A percentile compares a stretch with the other conserved stretches of the same genome.
Conservation (phyloP, 768 basidiomycete genomes). For the Serendipita sp. region DNA sequence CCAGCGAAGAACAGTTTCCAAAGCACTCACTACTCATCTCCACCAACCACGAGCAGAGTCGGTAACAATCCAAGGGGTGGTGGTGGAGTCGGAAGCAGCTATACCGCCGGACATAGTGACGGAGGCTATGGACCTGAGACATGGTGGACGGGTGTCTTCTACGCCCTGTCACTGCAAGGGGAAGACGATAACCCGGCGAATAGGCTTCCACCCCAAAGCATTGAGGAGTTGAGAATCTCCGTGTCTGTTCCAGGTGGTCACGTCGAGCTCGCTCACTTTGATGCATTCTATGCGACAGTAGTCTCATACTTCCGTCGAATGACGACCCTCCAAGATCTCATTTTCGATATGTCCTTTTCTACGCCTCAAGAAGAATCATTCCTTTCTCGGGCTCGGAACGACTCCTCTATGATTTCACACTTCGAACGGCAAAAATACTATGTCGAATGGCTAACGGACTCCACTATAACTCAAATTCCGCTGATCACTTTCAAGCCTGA, state of each 20-base stretch:
- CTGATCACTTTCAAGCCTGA: neutral
- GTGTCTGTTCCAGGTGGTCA: neutral
- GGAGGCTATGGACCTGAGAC: neutral
- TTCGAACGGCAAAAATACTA: neutral
- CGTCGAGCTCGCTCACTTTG: slow-evolving; percentile 1
- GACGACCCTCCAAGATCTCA: neutral
- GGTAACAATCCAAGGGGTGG: neutral
- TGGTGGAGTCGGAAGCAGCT: neutral
- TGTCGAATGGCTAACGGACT: neutral
- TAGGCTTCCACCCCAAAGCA: neutral
- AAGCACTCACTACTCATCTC: neutral
- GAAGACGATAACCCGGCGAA: neutral
- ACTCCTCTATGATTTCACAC: neutral
- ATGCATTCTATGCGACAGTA: neutral
- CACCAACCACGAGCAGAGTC: neutral
- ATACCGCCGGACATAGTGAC: neutral
- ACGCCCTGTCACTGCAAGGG: neutral
- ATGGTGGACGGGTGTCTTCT: neutral
- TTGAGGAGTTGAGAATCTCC: neutral
- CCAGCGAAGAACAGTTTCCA: neutral
- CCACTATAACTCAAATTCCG: neutral
- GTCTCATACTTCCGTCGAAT: neutral
- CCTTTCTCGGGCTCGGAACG: neutral
- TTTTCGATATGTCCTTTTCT: slow-evolving; percentile 1
- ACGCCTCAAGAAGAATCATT: neutral